Evolutionary conservation across 1,284 basidiomycete genomes (phyloP).

Genomic region (Rhodotorula sp.): DNA sequence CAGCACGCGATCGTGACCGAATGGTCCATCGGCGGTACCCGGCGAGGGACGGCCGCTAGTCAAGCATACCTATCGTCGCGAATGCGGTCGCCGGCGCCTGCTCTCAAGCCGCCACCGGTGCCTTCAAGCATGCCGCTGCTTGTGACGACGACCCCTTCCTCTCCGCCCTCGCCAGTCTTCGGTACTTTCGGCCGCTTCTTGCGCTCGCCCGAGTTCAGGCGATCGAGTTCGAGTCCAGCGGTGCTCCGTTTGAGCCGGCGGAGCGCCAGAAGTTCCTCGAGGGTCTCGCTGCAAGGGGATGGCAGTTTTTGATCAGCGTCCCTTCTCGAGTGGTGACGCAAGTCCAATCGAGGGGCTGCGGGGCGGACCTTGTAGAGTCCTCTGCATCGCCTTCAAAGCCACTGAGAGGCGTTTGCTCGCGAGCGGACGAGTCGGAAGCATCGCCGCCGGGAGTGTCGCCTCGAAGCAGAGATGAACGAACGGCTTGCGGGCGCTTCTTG

Average conservation of each 20-base stretch:
- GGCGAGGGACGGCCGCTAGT: not conserved
- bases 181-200: conserved; percentile 53
- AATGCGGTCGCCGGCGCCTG: conserved; percentile 18
- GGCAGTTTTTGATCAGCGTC: not conserved
- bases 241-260: conserved; percentile 67
- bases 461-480: not conserved
- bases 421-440: not conserved
- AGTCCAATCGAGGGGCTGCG: not conserved
- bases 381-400: conserved; percentile 7
- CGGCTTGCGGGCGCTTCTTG: conserved; percentile 13
- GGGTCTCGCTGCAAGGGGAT: conserved; percentile 46
- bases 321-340: not conserved
- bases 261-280: conserved; percentile 81
- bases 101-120: conserved; percentile 25
- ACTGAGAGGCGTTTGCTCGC: not conserved
- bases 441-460: not conserved
- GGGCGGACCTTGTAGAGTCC: conserved; percentile 14
- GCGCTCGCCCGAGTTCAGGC: conserved; percentile 76
- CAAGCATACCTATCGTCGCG: conserved; percentile 54
- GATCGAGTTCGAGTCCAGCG: conserved; percentile 80
- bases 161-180: conserved; percentile 56
- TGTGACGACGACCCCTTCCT: conserved; percentile 8
- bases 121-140: conserved; percentile 36
- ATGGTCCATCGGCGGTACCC: not conserved
- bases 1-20: not conserved